Conservation (phyloP, 495 filamentous ascomycete genomes). For the Penicillium fimorum region DNA sequence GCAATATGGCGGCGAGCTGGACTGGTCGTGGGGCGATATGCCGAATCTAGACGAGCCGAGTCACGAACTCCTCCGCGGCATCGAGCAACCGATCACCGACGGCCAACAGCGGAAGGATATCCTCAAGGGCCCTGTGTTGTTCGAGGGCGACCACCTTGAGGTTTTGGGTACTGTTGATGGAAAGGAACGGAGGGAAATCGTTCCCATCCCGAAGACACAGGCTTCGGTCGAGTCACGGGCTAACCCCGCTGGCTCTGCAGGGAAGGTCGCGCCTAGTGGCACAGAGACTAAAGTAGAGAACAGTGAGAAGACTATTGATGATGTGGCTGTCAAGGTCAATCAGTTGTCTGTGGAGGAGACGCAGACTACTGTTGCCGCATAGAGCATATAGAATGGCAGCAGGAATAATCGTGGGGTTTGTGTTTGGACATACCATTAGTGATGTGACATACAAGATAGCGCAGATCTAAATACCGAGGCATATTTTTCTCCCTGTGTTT, state of each 20-base stretch:
- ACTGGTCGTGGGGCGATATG: constrained; percentile 73
- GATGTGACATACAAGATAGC: neutral
- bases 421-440: neutral
- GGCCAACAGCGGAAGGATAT: constrained; percentile 32
- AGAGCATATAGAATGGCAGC: constrained; percentile 16
- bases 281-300: constrained; percentile 6
- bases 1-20: constrained; percentile 78
- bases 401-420: neutral
- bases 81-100: constrained; percentile 32
- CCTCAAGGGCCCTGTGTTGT: constrained; percentile 43
- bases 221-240: neutral
- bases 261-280: neutral
- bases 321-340: constrained; percentile 21
- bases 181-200: constrained; percentile 32
- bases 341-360: constrained; percentile 15
- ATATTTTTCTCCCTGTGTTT: neutral
- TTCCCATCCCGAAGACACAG: constrained; percentile 29
- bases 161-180: constrained; percentile 44
- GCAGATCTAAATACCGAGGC: constrained; percentile 5
- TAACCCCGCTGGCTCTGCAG: neutral
- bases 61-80: constrained; percentile 42
- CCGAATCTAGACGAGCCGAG: constrained; percentile 66
- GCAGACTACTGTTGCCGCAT: constrained; percentile 19
- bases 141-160: constrained; percentile 39
- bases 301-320: constrained; percentile 14